Base-by-base conservation (phyloP, 768 basidiomycete genomes). In the Lactarius psammicola region DNA sequence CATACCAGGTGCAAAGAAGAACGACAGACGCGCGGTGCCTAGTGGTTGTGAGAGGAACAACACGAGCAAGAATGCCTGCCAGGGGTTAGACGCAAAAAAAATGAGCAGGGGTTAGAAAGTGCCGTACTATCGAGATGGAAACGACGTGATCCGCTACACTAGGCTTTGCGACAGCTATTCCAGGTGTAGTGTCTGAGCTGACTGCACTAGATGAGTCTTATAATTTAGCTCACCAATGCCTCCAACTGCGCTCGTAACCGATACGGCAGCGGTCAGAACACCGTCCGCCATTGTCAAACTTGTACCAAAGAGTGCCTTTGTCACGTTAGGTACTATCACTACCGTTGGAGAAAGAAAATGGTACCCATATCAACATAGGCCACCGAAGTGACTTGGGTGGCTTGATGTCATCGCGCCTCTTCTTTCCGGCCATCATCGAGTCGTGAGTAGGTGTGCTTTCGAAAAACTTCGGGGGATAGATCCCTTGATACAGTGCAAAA, bases 271-370 rank as follows among this genome's bases (percentile, higher is more conserved):
- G 1, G 87, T 88, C 42, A 89, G 80, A 28, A 87, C 76, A 42
- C 88, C 88, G 66, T 90, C 88, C 0, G 87, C 84, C 77, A 89
- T 81, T 0, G 87, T 87, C 51, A 89, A 75, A 18, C 83, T 81
- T 51, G 87, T 88, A 36, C 85, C 88, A 64, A 90, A 83, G 13
- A 89, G 75, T 55, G 82, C 80, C 86, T 86, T 65, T 9, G 56
- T 18, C 23, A 20, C 7, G 9, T 42, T 8, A 40, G 26, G n/a
- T 6, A 7, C 36, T 2, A 51, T 40, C 33, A 6, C 11, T 26
- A 26, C 23, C 6, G 4, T 17, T 18, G 33, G 44, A 18, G 11
- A 18, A 28, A 20, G 17, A 33, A 36, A 54, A 15, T 53, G 11
- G 54, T 68, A 86, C 87, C 82, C 84, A 86, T 38, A 85, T 68